A percentile compares a stretch with the other conserved stretches of the same genome.
Evolutionary conservation across 768 basidiomycete species (phyloP).

Genomic region (Mrakia frigida): DNA sequence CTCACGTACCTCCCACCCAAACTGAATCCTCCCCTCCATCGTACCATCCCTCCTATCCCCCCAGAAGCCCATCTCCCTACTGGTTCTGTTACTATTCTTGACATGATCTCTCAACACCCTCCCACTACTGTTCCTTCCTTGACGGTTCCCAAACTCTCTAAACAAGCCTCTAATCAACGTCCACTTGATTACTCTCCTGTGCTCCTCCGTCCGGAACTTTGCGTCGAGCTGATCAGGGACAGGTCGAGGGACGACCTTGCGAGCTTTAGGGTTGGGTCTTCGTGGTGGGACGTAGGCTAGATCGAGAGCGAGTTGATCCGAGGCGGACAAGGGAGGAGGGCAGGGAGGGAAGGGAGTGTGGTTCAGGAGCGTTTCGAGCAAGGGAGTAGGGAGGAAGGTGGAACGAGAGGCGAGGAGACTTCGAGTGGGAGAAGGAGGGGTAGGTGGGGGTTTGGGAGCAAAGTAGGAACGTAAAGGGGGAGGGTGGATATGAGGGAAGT

Average conservation of each 20-base stretch:
- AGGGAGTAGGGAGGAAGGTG: neutral
- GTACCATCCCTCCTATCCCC: neutral
- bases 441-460: neutral
- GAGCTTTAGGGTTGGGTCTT: neutral
- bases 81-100: neutral
- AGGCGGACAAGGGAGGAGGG: neutral
- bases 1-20: neutral
- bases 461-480: neutral
- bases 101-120: neutral
- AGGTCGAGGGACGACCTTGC: neutral
- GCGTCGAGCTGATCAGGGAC: neutral
- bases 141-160: neutral
- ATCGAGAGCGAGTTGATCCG: neutral
- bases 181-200: neutral
- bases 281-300: neutral
- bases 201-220: neutral
- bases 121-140: neutral
- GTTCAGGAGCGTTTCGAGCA: slow-evolving; percentile 2
- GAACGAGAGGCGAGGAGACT: neutral
- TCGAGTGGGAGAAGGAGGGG: neutral
- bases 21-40: neutral
- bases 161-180: neutral
- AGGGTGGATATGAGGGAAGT: too few species aligned
- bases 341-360: neutral
- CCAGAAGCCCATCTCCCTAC: neutral